Base-by-base conservation (phyloP, 1,139 yeast genomes). In the Dujonia santamariae region DNA sequence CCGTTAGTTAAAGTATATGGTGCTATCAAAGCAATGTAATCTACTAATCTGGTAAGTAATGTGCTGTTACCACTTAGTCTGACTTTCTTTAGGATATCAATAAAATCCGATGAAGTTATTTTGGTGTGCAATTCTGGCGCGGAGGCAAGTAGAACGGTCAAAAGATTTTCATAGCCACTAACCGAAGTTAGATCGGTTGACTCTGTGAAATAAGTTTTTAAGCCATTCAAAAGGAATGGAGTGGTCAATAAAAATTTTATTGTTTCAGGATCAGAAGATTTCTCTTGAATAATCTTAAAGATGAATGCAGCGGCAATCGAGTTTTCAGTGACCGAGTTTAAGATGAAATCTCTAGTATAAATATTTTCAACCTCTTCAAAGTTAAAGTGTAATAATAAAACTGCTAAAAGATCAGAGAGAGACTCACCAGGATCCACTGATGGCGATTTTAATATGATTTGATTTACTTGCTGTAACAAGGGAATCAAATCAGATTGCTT, bases 41-140 rank as follows among this genome's bases (percentile, higher is more conserved):
- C 65, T 28, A 62, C 43, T 19, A 59, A 47, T 20, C 68, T 42
- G 1, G 63, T 45, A 4, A 37, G 20, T 19, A 46, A 37, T 3
- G 47, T 37, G 13, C 47, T 29, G 23, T 42, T 37, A 9, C 32
- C 19, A 7, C 21, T 12, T 16, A 20, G 26, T 18, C 41, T 38
- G 12, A 36, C 35, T 13, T 21, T 15, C 11, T 35, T 32, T 21
- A 38, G 40, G 7, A 41, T 28, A 3, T 34, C 23, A n/a, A 36
- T 28, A 18, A 36, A 37, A 9, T 36, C 32, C 4, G 38, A 30
- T 7, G 14, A 20, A 6, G 21, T 19, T 11, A 39, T 18, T 14
- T 29, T 32, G 4, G 20, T 14, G 11, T 26, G 19, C 15, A 39
- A 9, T 2, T 6, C 12, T 2, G 18, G 14, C 1, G 22, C n/a